phyloP scores from a whole-genome alignment of 768 basidiomycete genomes.

The Leccinum broughii region DNA sequence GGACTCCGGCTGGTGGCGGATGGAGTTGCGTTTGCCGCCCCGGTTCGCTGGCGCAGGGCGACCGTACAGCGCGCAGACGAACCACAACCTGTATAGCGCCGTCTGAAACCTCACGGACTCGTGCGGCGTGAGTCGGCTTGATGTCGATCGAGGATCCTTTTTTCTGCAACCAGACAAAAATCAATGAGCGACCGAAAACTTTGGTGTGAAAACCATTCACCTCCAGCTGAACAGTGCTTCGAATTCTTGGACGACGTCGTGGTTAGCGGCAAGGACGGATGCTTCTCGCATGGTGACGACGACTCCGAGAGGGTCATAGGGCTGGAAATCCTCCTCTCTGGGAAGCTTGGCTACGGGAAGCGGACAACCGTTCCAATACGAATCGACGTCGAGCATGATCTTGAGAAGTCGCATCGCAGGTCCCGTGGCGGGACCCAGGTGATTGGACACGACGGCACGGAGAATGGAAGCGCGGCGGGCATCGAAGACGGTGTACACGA shows the following conservation, averaged over 20 bases:
- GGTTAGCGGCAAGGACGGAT: constrained; percentile 17
- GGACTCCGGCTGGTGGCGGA: not conserved
- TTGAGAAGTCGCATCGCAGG: constrained; percentile 21
- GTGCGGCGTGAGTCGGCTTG: not conserved
- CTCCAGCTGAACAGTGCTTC: constrained; percentile 24
- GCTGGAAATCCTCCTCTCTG: constrained; percentile 11
- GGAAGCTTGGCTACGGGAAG: constrained; percentile 12
- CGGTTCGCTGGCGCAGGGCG: not conserved
- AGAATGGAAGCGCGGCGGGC: constrained; percentile 13
- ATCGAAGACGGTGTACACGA: constrained; percentile 19
- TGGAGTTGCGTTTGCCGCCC: not conserved
- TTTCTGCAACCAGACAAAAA: constrained; percentile 25
- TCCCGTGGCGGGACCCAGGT: constrained; percentile 9
- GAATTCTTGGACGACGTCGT: constrained; percentile 15
- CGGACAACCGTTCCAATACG: constrained; percentile 19
- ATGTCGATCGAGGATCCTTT: constrained; percentile 33
- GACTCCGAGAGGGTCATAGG: not conserved
- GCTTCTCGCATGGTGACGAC: constrained; percentile 13
- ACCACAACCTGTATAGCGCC: not conserved
- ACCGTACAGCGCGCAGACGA: not conserved
- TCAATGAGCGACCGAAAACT: constrained; percentile 2
- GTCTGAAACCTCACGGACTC: not conserved
- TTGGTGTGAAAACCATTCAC: constrained; percentile 4
- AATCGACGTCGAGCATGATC: constrained; percentile 11
- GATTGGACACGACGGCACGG: constrained; percentile 16